Conservation (phyloP, 495 filamentous ascomycete genomes). For the Sabuloglossum arenarium region DNA sequence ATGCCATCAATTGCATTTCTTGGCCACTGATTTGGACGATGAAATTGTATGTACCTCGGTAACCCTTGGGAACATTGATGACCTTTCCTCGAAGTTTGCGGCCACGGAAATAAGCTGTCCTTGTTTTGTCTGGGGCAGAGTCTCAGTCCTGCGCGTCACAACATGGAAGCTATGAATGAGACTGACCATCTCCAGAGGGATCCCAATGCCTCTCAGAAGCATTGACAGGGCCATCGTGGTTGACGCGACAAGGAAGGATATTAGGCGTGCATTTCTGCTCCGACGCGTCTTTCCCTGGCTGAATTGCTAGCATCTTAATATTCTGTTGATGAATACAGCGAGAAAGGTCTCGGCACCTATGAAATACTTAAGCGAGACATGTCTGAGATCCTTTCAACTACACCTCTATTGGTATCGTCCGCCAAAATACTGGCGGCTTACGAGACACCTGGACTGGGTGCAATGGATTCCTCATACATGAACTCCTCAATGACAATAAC, state of each 20-base stretch:
- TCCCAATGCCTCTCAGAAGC: constrained; percentile 52
- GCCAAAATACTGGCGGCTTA: no score
- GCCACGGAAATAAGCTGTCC: constrained; percentile 59
- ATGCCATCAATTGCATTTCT: not conserved
- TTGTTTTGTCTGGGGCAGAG: constrained; percentile 21
- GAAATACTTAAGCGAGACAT: no score
- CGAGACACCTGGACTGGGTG: no score
- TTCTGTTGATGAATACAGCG: no score
- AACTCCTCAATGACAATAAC: no score
- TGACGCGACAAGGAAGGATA: constrained; percentile 65
- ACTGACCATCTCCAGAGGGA: constrained; percentile 26
- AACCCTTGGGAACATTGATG: constrained; percentile 50
- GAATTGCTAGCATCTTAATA: not conserved
- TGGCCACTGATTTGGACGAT: not conserved
- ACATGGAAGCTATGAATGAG: not conserved
- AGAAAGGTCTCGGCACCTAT: no score
- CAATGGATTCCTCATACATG: no score
- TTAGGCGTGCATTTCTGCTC: constrained; percentile 39
- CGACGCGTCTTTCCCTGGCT: not conserved
- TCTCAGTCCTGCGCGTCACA: constrained; percentile 4
- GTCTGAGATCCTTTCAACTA: no score
- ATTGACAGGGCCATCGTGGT: constrained; percentile 54
- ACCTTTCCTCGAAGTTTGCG: constrained; percentile 53
- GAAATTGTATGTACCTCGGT: constrained; percentile 31
- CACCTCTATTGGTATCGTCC: no score